Base-by-base conservation (phyloP, 2,329 filamentous ascomycete species). In the Fusarium buxicola region DNA sequence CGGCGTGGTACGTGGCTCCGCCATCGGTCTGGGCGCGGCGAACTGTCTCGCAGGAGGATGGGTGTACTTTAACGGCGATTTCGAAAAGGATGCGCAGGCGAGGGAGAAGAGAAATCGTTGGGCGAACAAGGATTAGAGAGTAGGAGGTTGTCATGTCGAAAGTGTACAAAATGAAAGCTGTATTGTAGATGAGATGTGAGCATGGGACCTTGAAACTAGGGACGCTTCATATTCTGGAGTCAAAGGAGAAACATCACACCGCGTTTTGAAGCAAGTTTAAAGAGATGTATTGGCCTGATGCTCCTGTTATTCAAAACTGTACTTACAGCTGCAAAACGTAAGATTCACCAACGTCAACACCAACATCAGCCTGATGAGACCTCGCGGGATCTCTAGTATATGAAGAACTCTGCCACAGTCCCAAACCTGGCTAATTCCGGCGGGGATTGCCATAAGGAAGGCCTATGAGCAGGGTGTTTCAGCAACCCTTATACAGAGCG, bases 41-140 rank as follows among this genome's bases (percentile, higher is more conserved):
- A 88, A 87, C 65, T 75, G 76, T 18, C 69, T 79, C 4, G 83
- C 82, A 0, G 83, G 81, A 3, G 80, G 80, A 3, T 84, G 80
- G 75, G 81, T 81, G 3, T 87, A 86, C 55, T 76, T 79, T 12
- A 81, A 73, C 10, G 84, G 83, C 0, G 78, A 86, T 62, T 78
- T 83, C 35, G 76, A 80, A 60, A 75, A 69, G 52, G 85, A 87
- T 69, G 80, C 80, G 51, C 73, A 75, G 65, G 80, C 80, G 65
- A 76, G 85, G 54, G 69, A 70, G 56, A 77, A 81, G 45, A 77
- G 83, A 52, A 83, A 85, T 40, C 75, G 83, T 28, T 87, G 85
- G 85, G 81, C 75, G 8, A 53, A 63, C 27, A 58, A 50, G 40
- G 67, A 69, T n/a, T 59, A 40, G 55, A 40, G 55, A n/a, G 30